Conservation (phyloP, 73 alveolate species). For the Paramecium primaurelia region DNA sequence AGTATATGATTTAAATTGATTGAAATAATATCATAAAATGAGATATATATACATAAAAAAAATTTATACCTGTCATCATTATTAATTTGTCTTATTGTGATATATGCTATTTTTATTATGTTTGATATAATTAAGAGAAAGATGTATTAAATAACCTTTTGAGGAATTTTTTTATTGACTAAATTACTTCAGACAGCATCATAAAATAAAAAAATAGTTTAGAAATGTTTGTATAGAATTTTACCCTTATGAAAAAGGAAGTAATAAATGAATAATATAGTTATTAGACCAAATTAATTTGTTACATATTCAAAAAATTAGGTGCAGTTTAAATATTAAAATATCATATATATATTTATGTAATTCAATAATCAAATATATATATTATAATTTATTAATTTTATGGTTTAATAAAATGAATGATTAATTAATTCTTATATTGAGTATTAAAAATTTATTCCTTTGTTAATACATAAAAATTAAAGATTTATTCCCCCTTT, state of each 20-base stretch:
- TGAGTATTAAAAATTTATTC: background rate
- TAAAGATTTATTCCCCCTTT: background rate
- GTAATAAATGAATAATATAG: background rate
- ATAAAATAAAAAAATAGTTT: background rate
- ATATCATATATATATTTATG: background rate
- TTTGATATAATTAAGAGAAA: background rate
- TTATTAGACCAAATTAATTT: background rate
- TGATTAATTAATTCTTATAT: background rate
- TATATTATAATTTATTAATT: background rate
- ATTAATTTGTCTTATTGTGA: background rate
- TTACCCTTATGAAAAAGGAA: background rate
- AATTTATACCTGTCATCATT: background rate
- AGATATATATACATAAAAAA: background rate
- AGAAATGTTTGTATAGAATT: background rate
- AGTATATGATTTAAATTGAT: background rate
- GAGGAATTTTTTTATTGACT: background rate
- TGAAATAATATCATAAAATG: background rate
- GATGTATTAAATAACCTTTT: background rate
- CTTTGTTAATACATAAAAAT: background rate
- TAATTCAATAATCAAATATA: background rate
- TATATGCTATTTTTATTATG: background rate
- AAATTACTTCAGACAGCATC: background rate
- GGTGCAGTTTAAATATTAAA: background rate
- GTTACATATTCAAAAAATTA: background rate
- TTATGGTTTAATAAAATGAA: background rate